Base-by-base conservation (phyloP, 2,329 filamentous ascomycete species). In the Mycosphaerella sp. region DNA sequence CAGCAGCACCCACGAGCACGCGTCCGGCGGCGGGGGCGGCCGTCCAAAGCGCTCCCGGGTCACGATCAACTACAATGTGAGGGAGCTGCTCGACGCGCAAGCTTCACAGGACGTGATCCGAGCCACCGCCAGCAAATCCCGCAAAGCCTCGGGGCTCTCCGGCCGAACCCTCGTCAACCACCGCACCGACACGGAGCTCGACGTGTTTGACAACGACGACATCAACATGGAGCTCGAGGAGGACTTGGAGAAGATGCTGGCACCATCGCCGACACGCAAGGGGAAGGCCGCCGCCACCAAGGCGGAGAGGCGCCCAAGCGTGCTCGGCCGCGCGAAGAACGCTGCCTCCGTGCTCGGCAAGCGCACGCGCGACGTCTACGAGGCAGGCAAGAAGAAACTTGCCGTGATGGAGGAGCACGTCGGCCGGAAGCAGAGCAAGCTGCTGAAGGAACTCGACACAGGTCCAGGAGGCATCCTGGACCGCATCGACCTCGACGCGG, bases 31-130 rank as follows among this genome's bases (percentile, higher is more conserved):
- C 21, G 56, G n/a, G n/a, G n/a, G 50, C 41, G 62, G 63, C 46
- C 78, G 81, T 50, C 74, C 78, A 54, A 77, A 76, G 59, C 79
- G 83, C 62, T 71, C 75, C 34, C 76, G 79, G 55, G 62, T 70
- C n/a, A 76, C 74, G 47, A 71, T 80, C 14, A 76, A 79, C 10
- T 88, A 88, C 70, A 88, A 88, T 61, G 49, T 68, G 13, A 64
- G 62, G 49, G 52, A 60, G 18, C 55, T 68, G 21, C 58, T 60
- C 25, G 62, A 64, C 47, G 58, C 57, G 14, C 60, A 66, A 50
- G 37, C 28, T 16, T 41, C 45, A n/a, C 44, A 62, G 49, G 45
- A 53, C 44, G 41, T 50, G 30, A 41, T 51, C 36, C 25, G 52
- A 30, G 40, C 55, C 36, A 50, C 50, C 9, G 53, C 56, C 44